A percentile compares a stretch with the other conserved stretches of the same genome.
phyloP scores from a whole-genome alignment of 2,329 filamentous ascomycete species.

The Aspergillus amoenus region DNA sequence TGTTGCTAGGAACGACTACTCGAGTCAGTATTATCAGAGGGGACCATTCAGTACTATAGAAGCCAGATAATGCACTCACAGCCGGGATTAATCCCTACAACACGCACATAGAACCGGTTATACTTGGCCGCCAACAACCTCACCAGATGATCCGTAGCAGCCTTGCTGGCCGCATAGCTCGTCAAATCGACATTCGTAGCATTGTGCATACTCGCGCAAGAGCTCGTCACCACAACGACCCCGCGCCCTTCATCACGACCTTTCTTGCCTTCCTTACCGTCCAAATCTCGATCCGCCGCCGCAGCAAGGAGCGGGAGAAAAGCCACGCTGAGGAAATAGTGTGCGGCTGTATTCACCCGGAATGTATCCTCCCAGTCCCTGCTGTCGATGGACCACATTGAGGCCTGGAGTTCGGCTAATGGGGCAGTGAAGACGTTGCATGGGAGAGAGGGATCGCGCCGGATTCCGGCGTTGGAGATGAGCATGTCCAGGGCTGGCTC shows the following conservation, averaged over 20 bases:
- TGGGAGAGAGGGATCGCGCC: slow-evolving; percentile 44
- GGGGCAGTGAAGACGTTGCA: slow-evolving; percentile 48
- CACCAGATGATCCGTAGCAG: slow-evolving; percentile 54
- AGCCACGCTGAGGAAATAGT: slow-evolving; percentile 52
- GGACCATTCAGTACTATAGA: no score
- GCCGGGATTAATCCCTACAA: slow-evolving; percentile 47
- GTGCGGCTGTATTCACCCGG: slow-evolving; percentile 50
- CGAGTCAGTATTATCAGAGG: no score
- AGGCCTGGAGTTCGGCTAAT: slow-evolving; percentile 46
- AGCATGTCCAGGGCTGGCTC: slow-evolving; percentile 48
- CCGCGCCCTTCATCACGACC: slow-evolving; percentile 43
- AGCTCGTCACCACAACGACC: slow-evolving; percentile 51
- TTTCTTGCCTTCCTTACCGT: slow-evolving; percentile 16
- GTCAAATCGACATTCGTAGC: slow-evolving; percentile 54
- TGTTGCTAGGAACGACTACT: slow-evolving; percentile 44
- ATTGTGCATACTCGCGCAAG: slow-evolving; percentile 55
- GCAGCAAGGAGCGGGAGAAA: slow-evolving; percentile 46
- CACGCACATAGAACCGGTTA: slow-evolving; percentile 43
- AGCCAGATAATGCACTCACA: slow-evolving; percentile 30
- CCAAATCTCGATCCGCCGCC: slow-evolving; percentile 33
- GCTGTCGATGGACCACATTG: slow-evolving; percentile 30
- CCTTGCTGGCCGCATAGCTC: slow-evolving; percentile 53
- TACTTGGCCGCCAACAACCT: slow-evolving; percentile 52
- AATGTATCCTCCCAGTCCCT: slow-evolving; percentile 49
- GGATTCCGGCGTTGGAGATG: slow-evolving; percentile 51